Conservation (phyloP, 2,329 filamentous ascomycete genomes). For the Penicillium vulpinum region DNA sequence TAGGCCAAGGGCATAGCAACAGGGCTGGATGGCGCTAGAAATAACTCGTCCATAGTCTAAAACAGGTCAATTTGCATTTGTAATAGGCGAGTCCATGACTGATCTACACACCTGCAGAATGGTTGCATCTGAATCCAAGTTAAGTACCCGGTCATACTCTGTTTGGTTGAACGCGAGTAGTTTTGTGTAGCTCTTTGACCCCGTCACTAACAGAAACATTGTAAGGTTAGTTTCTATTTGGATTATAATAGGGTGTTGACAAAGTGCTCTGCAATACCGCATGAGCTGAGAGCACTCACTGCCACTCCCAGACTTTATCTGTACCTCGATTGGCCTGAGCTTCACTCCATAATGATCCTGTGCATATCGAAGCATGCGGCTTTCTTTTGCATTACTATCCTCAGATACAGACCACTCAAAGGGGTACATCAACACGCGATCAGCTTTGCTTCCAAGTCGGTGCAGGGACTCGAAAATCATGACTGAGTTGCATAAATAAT, state of each 20-base stretch:
- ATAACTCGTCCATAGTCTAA: slow-evolving; percentile 2
- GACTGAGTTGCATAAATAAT: background rate
- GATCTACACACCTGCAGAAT: slow-evolving; percentile 2
- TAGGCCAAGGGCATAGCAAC: background rate
- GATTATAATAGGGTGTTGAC: background rate
- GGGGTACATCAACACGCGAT: background rate
- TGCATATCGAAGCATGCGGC: background rate
- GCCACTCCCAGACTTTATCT: background rate
- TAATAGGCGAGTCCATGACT: background rate
- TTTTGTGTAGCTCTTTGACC: background rate
- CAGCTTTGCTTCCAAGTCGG: background rate
- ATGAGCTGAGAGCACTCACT: background rate
- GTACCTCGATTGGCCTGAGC: background rate
- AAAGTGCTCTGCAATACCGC: background rate
- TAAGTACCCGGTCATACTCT: background rate
- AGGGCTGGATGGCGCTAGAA: background rate
- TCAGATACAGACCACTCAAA: background rate
- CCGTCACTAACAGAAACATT: background rate
- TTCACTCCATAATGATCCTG: background rate
- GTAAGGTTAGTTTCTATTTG: background rate
- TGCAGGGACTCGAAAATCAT: background rate
- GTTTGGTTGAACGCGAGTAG: background rate
- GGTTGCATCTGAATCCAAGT: background rate
- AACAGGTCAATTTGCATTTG: background rate
- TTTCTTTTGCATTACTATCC: background rate